Base-by-base conservation (phyloP, 768 basidiomycete genomes). In the Lactarius pseudohatsudake region DNA sequence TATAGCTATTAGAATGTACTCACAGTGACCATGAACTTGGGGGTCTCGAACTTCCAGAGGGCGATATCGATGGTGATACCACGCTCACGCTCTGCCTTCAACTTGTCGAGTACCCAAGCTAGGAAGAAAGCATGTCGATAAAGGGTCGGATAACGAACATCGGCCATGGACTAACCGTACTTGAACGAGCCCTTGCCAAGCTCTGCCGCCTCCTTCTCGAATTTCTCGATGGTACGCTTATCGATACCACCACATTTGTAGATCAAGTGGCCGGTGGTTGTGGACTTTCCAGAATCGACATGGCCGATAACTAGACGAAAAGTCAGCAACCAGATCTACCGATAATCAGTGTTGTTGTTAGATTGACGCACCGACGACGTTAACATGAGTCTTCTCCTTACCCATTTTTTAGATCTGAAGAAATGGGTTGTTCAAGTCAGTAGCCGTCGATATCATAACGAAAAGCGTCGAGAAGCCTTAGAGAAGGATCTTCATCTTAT, bases 191-290 rank as follows among this genome's bases (percentile, higher is more conserved):
- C 94, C 85, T 99, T 99, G 78, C 97, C 97, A 78, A 99, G 92
- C 80, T 99, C 97, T 84, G 94, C 94, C 75, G 97, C 97, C 84
- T 99, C 97, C 90, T 99, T 99, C 87, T 99, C 97, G 86, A 98
- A 98, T 86, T 98, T 97, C 83, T 96, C 94, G 73, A 96, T 96
- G 78, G 94, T 95, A 89, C 94, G 94, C 87, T 98, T 99, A 81
- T 99, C 97, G 85, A 99, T 99, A 92, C 97, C 97, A 89, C 97
- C 97, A 80, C 97, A 99, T 90, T 99, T 97, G 93, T 98, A 98
- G 89, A 98, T 98, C 85, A 99, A 86, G 85, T 99, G 97, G 73
- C 97, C 97, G 74, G 97, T 99, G 77, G 97, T 99, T 82, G 97
- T 99, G 66, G 96, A 98, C 85, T 98, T 99, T 74, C 96, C 96